phyloP scores from a whole-genome alignment of 2,329 filamentous ascomycete genomes.

The Sporothrix variecibatus region DNA sequence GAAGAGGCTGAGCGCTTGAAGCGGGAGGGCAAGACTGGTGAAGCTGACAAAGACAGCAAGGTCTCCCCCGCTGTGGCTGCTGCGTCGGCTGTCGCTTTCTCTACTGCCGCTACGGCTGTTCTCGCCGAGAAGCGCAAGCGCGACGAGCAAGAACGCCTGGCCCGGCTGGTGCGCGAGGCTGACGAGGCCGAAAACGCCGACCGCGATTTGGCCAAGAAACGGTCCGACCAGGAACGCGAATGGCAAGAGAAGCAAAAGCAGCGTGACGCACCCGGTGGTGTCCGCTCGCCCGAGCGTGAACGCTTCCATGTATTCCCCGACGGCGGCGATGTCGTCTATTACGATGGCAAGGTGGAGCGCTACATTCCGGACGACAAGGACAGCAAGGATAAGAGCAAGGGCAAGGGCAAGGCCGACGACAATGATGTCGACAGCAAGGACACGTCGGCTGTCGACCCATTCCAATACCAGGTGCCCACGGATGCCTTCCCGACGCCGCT shows the following conservation, averaged over 20 bases:
- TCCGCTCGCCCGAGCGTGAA: background rate
- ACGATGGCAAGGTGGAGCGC: background rate
- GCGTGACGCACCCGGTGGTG: background rate
- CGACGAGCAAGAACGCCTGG: background rate
- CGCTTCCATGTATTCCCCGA: background rate
- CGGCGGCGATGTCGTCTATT: conserved; percentile 8
- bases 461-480: conserved; percentile 58
- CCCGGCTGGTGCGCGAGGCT: background rate
- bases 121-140: conserved; percentile 14
- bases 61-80: background rate
- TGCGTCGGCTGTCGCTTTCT: background rate
- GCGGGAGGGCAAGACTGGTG: background rate
- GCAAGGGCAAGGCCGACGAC: background rate
- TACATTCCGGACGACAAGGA: conserved; percentile 31
- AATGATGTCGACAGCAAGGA: background rate
- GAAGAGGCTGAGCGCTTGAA: conserved; percentile 12
- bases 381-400: conserved; percentile 31
- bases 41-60: background rate
- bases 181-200: conserved; percentile 1
- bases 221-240: conserved; percentile 14
- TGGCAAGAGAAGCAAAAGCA: conserved; percentile 21
- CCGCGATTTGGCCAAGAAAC: background rate
- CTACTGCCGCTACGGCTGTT: conserved; percentile 3
- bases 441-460: conserved; percentile 50
- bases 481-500: conserved; percentile 53